Evolutionary conservation across 2,329 filamentous ascomycete genomes (phyloP).

Genomic region (Chrysosporium queenslandicum): DNA sequence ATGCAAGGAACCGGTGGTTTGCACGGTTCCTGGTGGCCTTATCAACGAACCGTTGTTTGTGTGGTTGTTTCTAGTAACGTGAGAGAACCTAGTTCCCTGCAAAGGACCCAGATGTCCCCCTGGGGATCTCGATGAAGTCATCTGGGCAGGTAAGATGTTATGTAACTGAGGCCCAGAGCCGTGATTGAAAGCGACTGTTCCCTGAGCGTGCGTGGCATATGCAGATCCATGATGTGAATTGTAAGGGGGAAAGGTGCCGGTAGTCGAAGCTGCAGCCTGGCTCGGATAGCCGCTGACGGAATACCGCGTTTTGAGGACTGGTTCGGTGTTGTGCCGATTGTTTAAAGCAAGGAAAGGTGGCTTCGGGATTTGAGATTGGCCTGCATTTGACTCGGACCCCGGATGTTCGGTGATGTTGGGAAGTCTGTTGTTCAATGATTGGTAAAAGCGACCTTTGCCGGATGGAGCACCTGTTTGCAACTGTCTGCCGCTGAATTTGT

Average conservation of each 20-base stretch:
- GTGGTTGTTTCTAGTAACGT: not conserved
- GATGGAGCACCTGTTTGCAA: not conserved
- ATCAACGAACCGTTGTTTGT: not conserved
- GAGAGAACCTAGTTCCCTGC: not conserved
- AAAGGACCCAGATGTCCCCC: not conserved
- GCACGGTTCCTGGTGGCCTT: not conserved
- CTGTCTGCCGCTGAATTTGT: not conserved
- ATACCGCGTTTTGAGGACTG: not conserved
- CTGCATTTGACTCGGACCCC: not conserved
- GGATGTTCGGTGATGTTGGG: conserved; percentile 1
- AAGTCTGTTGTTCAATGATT: conserved; percentile 1
- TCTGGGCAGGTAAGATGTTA: not conserved
- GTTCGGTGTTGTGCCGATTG: not conserved
- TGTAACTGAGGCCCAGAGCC: not conserved
- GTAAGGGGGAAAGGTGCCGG: not conserved
- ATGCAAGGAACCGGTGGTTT: not conserved
- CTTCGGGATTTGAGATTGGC: not conserved
- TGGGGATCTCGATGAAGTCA: not conserved
- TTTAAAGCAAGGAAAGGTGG: not conserved
- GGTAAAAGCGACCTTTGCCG: not conserved
- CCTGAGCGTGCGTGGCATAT: not conserved
- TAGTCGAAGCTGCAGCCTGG: not conserved
- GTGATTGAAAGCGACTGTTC: not conserved
- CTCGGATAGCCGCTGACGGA: not conserved
- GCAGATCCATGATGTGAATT: not conserved